Base-by-base conservation (phyloP, 345 rosid genomes). In the Ceriops tagal region DNA sequence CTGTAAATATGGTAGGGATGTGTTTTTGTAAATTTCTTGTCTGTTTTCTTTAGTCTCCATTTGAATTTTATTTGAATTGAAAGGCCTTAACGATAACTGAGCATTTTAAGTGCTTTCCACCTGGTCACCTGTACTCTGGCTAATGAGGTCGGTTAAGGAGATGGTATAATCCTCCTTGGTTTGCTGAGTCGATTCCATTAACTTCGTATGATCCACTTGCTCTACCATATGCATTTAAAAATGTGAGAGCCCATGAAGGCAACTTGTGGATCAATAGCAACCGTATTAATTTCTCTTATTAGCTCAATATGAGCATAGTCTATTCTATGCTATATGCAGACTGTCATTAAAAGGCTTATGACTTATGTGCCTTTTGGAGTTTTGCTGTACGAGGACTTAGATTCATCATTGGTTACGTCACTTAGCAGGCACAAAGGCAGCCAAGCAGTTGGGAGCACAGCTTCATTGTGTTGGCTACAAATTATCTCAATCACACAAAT, bases 131-230 rank as follows among this genome's bases (percentile, higher is more conserved):
- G 69, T 89, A 88, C 85, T 89, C 98, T 1, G 26, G 97, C 88
- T 89, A 87, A 68, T 67, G 71, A 21, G 86, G 93, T 21, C 89
- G 88, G 70, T 71, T 88, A 11, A 87, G 72, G 73, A 83, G 85
- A 62, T 91, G 98, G 98, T 91, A 89, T 35, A 93, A 91, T 72
- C 98, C 98, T 62, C 84, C 86, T 8, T 91, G 98, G 97, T 88
- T 76, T 82, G 79, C 83, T 1, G 95, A 89, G 77, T 53, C 80
- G 5, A 72, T 89, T 76, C 95, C 97, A 70, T 87, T 87, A 0
- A 70, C 70, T 22, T 85, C 96, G n/a, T 93, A 93, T 67, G 97
- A 93, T 59, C 93, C 93, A 27, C 87, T 91, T 28, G 87, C 72
- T n/a, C 78, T 93, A 3, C 69, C 96, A 71, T 72, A 53, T 1